phyloP scores from a whole-genome alignment of 331 rosid species.

The Quercus tomentella region DNA sequence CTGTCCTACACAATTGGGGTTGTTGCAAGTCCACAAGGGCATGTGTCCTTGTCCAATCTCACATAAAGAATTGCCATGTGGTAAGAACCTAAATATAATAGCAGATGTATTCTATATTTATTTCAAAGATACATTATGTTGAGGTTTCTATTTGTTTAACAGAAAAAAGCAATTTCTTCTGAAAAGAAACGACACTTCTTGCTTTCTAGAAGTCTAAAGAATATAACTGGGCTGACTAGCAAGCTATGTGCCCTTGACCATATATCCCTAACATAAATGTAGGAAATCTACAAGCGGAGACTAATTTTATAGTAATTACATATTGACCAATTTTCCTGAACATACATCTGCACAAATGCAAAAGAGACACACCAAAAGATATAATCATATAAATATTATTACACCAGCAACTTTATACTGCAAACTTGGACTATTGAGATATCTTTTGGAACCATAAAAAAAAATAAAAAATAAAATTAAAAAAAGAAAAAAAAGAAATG shows the following conservation, averaged over 20 bases:
- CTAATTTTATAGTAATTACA: background rate
- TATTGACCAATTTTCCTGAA: background rate
- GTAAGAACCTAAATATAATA: too few relatives aligned
- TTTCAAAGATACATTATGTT: background rate
- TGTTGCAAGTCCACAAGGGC: rapidly evolving
- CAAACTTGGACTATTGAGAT: too few relatives aligned
- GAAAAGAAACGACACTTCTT: background rate
- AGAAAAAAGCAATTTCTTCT: background rate
- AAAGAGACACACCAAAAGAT: background rate
- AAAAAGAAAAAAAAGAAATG: too few relatives aligned
- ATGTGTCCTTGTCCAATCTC: background rate
- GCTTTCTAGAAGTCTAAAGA: background rate
- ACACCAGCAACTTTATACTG: background rate
- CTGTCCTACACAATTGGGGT: rapidly evolving
- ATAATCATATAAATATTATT: background rate
- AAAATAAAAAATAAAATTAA: too few relatives aligned
- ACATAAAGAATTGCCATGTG: background rate
- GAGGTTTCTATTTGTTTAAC: background rate
- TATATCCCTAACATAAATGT: background rate
- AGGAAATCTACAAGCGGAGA: background rate
- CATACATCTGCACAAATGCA: background rate
- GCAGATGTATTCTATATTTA: background rate
- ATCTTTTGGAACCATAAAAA: too few relatives aligned
- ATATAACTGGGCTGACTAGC: background rate
- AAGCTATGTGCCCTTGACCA: background rate